Evolutionary conservation across 805 yeast species (phyloP), one percentile per base, ranked within the genome.

Genomic region (Starmerella gropengiesseri): DNA sequence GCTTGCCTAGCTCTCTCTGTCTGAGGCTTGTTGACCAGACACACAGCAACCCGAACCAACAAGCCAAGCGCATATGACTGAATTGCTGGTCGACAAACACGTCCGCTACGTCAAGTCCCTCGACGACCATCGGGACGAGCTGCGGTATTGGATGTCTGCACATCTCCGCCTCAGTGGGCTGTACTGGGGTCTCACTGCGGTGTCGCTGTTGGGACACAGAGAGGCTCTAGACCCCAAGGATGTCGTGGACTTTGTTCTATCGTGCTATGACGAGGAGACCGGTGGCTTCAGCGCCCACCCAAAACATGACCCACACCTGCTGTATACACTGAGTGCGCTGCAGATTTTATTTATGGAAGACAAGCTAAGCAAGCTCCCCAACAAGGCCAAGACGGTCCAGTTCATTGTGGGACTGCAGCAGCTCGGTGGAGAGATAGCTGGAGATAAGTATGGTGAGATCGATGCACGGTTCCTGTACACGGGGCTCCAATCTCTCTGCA

Each of bases 141-240:
- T 77, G 22, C 86, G 81, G 53, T 87, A 85, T 61, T 85, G 94
- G 91, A 61, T 87, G 40, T 74, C 84, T 9, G 97, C 91, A 55
- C 97, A 91, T 59, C 66, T 91, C 38, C 70, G 96, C 25, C 62
- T 91, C 69, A 85, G 63, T 55, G 98, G 97, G 1, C 69, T 91
- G 0, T 91, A 91, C 59, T 91, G 99, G 99, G 97, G 96, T 0
- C 65, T 84, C 3, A 79, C 81, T 14, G 85, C 95, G 0, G 60
- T 87, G 25, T 72, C 73, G 38, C 61, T 80, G 1, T 57, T 89
- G 61, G 67, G 71, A 22, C 65, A 77, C 2, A 61, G 69, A 26
- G 71, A 72, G 12, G 72, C 76, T 0, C 71, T 89, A 44, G 68
- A 77, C n/a, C 66, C 68, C 41, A 62, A 68, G 1, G 82, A 79